Percentiles rank a stretch among this genome's conserved stretches.
Evolutionary conservation across 345 rosid genomes (phyloP).

Genomic region (Lenwebbia sp.): DNA sequence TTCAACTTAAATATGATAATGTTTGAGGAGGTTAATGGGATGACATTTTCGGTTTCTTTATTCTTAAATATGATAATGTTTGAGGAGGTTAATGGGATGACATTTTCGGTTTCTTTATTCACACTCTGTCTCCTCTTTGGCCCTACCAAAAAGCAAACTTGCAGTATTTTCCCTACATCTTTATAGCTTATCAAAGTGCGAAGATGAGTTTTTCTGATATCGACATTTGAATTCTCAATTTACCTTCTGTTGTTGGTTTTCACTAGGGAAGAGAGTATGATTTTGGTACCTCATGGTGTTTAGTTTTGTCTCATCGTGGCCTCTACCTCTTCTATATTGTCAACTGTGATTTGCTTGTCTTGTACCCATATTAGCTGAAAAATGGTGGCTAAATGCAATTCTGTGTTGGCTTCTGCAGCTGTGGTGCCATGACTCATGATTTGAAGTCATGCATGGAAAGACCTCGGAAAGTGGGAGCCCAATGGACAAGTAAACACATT

Average conservation of each 20-base stretch:
- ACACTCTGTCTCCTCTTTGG: neutral
- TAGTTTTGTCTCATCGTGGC: neutral
- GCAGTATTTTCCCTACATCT: neutral
- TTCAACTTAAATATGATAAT: neutral
- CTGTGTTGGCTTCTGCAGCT: slow-evolving; percentile 17
- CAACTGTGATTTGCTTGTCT: neutral
- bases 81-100: neutral
- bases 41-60: neutral
- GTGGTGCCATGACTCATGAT: slow-evolving; percentile 88
- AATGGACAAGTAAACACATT: slow-evolving; percentile 59
- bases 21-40: neutral
- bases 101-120: neutral
- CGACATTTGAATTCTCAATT: neutral
- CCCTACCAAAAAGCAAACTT: neutral
- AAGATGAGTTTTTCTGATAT: neutral
- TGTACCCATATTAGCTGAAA: too few relatives aligned
- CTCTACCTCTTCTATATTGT: neutral
- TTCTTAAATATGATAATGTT: neutral
- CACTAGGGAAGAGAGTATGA: neutral
- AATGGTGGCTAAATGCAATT: neutral
- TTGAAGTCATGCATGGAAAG: slow-evolving; percentile 73
- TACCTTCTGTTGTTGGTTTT: neutral
- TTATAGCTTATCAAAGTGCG: neutral
- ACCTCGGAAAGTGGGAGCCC: slow-evolving; percentile 64
- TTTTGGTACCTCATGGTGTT: neutral